Conservation (phyloP, 164 flowering plant species). For the Kalanchoe fedtschenkoi region DNA sequence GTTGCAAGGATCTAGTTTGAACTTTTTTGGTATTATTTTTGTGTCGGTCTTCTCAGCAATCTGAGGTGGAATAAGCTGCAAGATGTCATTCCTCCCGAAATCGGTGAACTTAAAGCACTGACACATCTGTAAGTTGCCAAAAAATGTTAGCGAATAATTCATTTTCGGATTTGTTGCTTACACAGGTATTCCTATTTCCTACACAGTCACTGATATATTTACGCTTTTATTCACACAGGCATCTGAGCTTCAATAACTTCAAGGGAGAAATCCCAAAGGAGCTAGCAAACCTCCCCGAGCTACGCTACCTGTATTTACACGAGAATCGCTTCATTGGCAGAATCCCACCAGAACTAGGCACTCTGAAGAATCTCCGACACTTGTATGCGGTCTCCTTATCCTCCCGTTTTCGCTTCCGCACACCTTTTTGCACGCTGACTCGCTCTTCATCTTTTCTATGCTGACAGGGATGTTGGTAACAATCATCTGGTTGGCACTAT, state of each 20-base stretch:
- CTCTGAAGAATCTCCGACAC: constrained; percentile 65
- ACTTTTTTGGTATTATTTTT: neutral
- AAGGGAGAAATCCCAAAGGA: constrained; percentile 97
- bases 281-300: constrained; percentile 86
- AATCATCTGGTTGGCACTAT: constrained; percentile 94
- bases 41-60: constrained; percentile 44
- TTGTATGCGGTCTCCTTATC: constrained; percentile 31
- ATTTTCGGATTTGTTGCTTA: neutral
- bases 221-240: constrained; percentile 30
- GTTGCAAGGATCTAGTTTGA: neutral
- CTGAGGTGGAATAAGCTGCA: constrained; percentile 98
- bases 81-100: constrained; percentile 89
- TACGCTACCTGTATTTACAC: constrained; percentile 82
- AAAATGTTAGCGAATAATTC: neutral
- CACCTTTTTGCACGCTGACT: neutral
- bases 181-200: neutral
- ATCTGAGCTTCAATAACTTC: constrained; percentile 88
- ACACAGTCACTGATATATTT: neutral
- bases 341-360: constrained; percentile 86
- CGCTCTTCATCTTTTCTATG: neutral
- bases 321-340: constrained; percentile 80
- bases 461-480: constrained; percentile 78
- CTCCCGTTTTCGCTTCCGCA: neutral
- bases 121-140: constrained; percentile 72
- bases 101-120: constrained; percentile 82